Evolutionary conservation across 2,329 filamentous ascomycete genomes (phyloP), one percentile per base, ranked within the genome.

Genomic region (Apiospora malaysiana): DNA sequence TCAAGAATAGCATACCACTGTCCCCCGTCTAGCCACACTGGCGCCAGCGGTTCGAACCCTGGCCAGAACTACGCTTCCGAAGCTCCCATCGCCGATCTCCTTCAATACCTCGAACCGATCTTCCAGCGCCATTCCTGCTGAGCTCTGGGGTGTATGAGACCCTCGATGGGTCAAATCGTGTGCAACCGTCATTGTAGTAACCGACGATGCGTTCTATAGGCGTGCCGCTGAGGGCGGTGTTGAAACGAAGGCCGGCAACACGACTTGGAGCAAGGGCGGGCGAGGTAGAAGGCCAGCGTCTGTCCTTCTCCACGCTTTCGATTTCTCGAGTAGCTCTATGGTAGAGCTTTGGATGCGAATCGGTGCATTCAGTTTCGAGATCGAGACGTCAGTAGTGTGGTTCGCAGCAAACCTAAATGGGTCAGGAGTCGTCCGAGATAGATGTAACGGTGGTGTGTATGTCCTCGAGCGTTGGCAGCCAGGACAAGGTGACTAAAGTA

Each of bases 41-140:
- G 95, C 92, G 79, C 96, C 96, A 74, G 95, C 95, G 76, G 93
- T 94, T 79, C 96, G 91, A 75, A 97, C 95, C 81, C 96, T 91
- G 76, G 95, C 96, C 73, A 99, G 88, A 71, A 93, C 93, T 74
- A 99, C 96, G 80, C 94, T 98, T 72, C 96, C 96, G 81, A 99
- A 99, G 85, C 96, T 98, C 76, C 96, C 96, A 90, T 99, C 96
- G 68, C 96, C 96, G 81, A 99, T 97, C 79, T 99, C 96, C 84
- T 98, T 99, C 80, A 99, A 85, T 70, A 99, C 91, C 83, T 99
- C 95, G 81, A 98, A 99, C 76, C 95, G 91, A 80, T 99, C 96
- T 81, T 98, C 95, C 69, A 99, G 90, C 69, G 90, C 88, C 83
- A 91, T 78, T 51, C 81, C 83, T 69, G 82, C 81, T 74, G 82